Evolutionary conservation across 2,329 filamentous ascomycete species (phyloP).

Genomic region (Cladosporium sphaerospermum): DNA sequence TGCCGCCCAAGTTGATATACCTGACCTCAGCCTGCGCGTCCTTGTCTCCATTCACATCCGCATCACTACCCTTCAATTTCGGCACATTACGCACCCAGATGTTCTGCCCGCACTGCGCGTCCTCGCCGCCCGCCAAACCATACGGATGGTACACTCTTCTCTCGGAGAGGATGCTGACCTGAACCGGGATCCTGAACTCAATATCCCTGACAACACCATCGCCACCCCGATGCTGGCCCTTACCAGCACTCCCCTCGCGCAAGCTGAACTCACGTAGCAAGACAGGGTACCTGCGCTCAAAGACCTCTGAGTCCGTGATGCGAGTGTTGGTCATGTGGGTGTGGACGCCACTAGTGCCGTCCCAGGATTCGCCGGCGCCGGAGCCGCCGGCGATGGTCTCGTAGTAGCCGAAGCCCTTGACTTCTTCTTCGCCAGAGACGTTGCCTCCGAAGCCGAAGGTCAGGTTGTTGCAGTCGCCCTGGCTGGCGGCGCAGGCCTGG

Average conservation of each 20-base stretch:
- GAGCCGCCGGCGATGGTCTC: constrained; percentile 76
- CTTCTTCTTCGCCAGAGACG: constrained; percentile 48
- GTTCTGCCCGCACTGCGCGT: constrained; percentile 74
- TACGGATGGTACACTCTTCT: constrained; percentile 71
- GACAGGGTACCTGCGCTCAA: constrained; percentile 71
- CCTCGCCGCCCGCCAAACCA: constrained; percentile 74
- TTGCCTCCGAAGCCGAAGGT: constrained; percentile 78
- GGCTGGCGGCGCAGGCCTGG: constrained; percentile 68
- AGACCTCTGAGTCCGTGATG: constrained; percentile 74
- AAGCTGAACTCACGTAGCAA: constrained; percentile 65
- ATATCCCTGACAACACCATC: constrained; percentile 74
- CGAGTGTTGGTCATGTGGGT: constrained; percentile 83
- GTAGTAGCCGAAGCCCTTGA: constrained; percentile 80
- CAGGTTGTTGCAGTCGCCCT: constrained; percentile 79
- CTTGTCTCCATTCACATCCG: constrained; percentile 15
- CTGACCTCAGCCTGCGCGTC: constrained; percentile 37
- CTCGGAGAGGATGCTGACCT: constrained; percentile 74
- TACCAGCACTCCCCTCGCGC: constrained; percentile 56
- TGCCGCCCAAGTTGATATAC: constrained; percentile 66
- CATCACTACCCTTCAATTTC: constrained; percentile 28
- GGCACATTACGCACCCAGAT: constrained; percentile 73
- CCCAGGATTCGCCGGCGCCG: constrained; percentile 66
- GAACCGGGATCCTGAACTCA: constrained; percentile 70
- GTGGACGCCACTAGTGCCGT: constrained; percentile 70
- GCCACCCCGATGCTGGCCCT: constrained; percentile 63